phyloP scores from a whole-genome alignment of 345 rosid genomes.

The Eucalyptus erythrocorys region DNA sequence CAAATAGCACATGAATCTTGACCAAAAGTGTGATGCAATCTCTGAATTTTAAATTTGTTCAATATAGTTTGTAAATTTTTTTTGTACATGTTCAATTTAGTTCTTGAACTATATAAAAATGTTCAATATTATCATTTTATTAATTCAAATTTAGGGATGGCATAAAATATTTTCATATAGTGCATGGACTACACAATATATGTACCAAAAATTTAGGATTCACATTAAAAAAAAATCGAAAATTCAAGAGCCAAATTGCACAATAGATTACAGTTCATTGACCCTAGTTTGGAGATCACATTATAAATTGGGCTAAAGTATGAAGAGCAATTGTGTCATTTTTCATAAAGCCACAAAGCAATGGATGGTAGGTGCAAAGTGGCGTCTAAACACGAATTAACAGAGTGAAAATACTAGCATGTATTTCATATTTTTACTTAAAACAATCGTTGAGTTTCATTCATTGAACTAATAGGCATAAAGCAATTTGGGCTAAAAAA shows the following conservation, averaged over 20 bases:
- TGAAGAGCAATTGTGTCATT: neutral
- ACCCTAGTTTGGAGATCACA: accelerated
- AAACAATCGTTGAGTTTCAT: neutral
- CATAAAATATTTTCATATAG: too few species aligned
- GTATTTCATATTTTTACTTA: neutral
- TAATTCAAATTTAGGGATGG: too few species aligned
- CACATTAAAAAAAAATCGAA: too few species aligned
- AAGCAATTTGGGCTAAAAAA: neutral
- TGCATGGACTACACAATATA: too few species aligned
- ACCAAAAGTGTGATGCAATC: accelerated
- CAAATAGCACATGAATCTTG: accelerated
- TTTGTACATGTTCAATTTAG: too few species aligned
- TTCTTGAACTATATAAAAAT: neutral
- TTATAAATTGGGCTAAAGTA: too few species aligned
- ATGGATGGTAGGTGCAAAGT: neutral
- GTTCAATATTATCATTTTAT: neutral
- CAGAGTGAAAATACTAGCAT: neutral
- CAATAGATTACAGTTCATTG: too few species aligned
- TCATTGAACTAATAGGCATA: neutral
- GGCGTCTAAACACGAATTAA: neutral
- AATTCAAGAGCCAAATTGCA: neutral
- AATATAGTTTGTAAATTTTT: accelerated
- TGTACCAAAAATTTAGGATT: accelerated
- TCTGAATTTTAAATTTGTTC: too few species aligned
- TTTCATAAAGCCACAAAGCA: neutral